phyloP scores from a whole-genome alignment of 2,329 filamentous ascomycete genomes.

The Trichoderma citrinoviride region DNA sequence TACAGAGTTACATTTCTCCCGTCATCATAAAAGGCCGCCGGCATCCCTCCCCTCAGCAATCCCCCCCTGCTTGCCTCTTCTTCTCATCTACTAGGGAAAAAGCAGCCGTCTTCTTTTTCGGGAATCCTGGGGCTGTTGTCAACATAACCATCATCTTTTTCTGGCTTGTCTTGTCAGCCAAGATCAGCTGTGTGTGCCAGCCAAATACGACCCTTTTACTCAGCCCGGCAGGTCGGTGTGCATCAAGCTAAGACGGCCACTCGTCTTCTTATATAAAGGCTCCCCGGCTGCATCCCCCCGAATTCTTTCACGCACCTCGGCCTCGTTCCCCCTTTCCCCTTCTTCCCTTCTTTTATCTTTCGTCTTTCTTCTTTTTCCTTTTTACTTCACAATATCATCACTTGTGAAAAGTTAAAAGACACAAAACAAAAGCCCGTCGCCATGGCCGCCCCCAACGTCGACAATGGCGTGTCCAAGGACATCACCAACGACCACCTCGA shows the following conservation, averaged over 20 bases:
- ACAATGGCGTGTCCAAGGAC: conserved; percentile 15
- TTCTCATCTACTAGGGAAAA: conserved; percentile 7
- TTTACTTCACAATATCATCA: not conserved
- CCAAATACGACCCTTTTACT: not conserved
- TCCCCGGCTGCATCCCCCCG: conserved; percentile 5
- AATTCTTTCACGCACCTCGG: not conserved
- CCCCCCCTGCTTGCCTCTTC: conserved; percentile 2
- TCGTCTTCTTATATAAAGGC: conserved; percentile 4
- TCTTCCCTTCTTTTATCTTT: not conserved
- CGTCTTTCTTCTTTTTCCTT: not conserved
- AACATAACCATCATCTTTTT: not conserved
- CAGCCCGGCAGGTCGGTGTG: conserved; percentile 15
- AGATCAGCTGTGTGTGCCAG: not conserved
- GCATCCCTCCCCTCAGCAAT: not conserved
- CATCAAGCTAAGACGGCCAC: not conserved
- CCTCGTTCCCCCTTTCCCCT: not conserved
- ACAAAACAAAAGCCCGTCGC: not conserved
- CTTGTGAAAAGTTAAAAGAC: not conserved
- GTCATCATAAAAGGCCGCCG: conserved; percentile 16
- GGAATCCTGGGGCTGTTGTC: no score
- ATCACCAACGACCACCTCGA: conserved; percentile 20
- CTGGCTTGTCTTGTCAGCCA: conserved; percentile 6
- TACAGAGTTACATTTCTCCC: conserved; percentile 6
- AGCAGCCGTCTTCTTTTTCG: not conserved
- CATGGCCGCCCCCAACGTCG: conserved; percentile 18